Conservation (phyloP, 2,329 filamentous ascomycete species). For the Verticillium albo-atrum region DNA sequence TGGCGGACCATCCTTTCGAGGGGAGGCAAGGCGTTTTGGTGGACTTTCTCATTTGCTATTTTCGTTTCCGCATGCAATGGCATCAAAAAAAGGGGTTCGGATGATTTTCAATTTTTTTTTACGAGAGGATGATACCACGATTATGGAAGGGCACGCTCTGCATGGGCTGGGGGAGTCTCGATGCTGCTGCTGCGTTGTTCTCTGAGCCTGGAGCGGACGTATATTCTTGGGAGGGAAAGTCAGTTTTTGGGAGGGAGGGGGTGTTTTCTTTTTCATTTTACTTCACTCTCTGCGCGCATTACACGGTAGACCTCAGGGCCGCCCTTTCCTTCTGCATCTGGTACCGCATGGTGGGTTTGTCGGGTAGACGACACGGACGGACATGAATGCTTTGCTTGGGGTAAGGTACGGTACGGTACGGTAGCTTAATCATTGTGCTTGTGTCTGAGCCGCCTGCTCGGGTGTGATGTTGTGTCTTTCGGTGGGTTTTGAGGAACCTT, state of each 20-base stretch:
- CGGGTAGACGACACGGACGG: neutral
- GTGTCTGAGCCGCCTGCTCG: neutral
- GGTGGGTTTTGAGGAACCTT: too few species aligned
- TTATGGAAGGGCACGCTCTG: neutral
- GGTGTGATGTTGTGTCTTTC: too few species aligned
- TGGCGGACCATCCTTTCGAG: neutral
- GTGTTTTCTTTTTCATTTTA: constrained; percentile 4
- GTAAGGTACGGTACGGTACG: too few species aligned
- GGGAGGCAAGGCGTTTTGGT: neutral
- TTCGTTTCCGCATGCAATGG: neutral
- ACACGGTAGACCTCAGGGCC: neutral
- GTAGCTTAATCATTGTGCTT: neutral
- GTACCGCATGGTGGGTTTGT: neutral
- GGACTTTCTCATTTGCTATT: neutral
- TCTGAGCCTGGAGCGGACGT: neutral
- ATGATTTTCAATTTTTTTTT: neutral
- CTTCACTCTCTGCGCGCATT: neutral
- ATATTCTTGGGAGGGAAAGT: constrained; percentile 1
- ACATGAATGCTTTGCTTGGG: neutral
- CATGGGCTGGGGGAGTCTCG: neutral
- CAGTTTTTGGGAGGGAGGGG: constrained; percentile 2
- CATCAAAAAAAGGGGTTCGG: neutral
- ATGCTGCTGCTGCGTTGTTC: neutral
- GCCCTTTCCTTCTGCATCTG: neutral
- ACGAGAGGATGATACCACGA: neutral